phyloP scores from a whole-genome alignment of 192 early-diverging fungal species.

The Gaertneriomyces sp. region DNA sequence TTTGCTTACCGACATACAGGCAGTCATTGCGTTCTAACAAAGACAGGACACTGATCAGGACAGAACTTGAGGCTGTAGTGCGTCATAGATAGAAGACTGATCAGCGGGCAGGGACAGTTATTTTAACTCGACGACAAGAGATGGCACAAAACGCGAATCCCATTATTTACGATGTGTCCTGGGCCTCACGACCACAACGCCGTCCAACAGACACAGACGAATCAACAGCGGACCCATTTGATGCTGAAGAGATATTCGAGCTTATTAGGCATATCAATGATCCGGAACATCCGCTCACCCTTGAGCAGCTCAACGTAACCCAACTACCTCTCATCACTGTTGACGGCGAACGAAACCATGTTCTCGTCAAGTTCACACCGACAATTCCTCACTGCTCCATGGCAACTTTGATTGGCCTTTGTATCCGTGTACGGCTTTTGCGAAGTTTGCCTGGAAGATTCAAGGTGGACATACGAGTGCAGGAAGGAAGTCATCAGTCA shows the following conservation, averaged over 20 bases:
- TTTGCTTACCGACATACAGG: too few relatives aligned
- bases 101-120: too few relatives aligned
- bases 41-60: too few relatives aligned
- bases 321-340: conserved; percentile 82
- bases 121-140: too few relatives aligned
- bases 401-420: conserved; percentile 96
- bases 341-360: conserved; percentile 61
- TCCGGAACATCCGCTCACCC: conserved; percentile 95
- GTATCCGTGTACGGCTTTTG: conserved; percentile 89
- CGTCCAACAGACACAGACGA: conserved; percentile 70
- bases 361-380: conserved; percentile 87
- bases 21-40: too few relatives aligned
- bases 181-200: conserved; percentile 37
- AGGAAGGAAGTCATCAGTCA: conserved; percentile 92
- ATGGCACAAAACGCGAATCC: conserved; percentile 69
- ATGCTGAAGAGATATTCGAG: conserved; percentile 87
- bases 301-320: conserved; percentile 95
- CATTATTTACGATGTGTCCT: conserved; percentile 64
- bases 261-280: conserved; percentile 95
- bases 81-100: too few relatives aligned
- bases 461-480: conserved; percentile 87
- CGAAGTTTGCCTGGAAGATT: conserved; percentile 83
- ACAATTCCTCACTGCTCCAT: conserved; percentile 99
- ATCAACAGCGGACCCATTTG: conserved; percentile 67
- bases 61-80: too few relatives aligned